Evolutionary conservation across 176 grass and related monocot species (phyloP), one percentile per base, ranked within the genome.

Genomic region (Puya raimondii): DNA sequence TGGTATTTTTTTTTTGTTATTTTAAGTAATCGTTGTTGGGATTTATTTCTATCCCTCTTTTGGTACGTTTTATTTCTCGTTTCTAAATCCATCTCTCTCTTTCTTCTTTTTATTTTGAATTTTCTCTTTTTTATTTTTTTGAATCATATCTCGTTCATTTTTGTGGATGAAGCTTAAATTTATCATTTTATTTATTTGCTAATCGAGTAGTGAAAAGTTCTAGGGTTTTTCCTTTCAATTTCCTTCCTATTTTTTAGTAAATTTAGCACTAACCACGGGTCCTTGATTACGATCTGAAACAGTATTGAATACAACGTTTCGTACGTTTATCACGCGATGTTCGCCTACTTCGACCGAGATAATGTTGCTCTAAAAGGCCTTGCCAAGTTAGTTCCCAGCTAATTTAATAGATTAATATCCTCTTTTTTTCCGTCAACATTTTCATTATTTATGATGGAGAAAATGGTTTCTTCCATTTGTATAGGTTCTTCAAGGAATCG

Each of bases 401-500:
- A 42, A 42, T 42, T 33, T 33, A n/a, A 66, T 9, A 0, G 3
- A 15, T 3, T 47, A 12, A 66, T 9, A n/a, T 47, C 14, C 14
- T 12, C 48, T 33, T 15, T 66, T 66, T 66, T 2, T 1, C 12
- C 53, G 15, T 15, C 53, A 57, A 57, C 3, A 18, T 57, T 57
- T 0, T 57, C 12, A 5, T 54, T 14, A 13, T 54, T 54, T 12
- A 54, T 54, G 52, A 12, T 54, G 2, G 2, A 13, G 11, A 12
- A 16, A 54, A 3, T 57, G 13, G 14, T 58, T 8, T 58, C 54
- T n/a, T 16, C 4, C 18, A 58, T 58, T 5, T 18, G 20, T 58
- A 12, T 20, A 66, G 64, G 29, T 66, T 66, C 14, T 66, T 66
- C 29, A 66, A 18, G 64, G 64, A 66, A 15, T 66, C 64, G 16